phyloP scores from a whole-genome alignment of 176 grass and related monocot genomes.

The Triticum aestivum region DNA sequence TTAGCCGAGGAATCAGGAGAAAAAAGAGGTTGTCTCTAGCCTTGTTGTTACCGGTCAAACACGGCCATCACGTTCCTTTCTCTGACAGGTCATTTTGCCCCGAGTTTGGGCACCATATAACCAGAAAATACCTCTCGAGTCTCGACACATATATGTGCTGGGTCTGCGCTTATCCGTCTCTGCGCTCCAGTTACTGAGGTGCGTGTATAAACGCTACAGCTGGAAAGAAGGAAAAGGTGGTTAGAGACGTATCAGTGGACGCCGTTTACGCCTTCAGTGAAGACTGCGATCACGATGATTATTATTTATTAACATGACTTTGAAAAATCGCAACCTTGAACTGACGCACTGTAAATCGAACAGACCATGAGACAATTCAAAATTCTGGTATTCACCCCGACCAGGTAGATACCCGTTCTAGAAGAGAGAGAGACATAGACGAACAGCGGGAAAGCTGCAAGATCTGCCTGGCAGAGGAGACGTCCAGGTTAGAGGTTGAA shows the following conservation, averaged over 20 bases:
- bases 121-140: neutral
- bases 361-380: neutral
- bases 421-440: neutral
- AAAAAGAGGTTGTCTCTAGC: neutral
- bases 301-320: neutral
- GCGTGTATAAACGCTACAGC: neutral
- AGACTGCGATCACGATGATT: neutral
- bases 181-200: neutral
- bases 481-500: neutral
- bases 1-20: neutral
- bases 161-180: neutral
- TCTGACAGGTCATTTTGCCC: neutral
- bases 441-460: neutral
- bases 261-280: neutral
- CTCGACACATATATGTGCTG: neutral
- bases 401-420: neutral
- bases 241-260: neutral
- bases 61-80: neutral
- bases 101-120: neutral
- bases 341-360: neutral
- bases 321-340: neutral
- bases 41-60: neutral
- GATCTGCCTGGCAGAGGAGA: neutral
- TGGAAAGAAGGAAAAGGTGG: neutral
- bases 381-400: neutral